phyloP scores from a whole-genome alignment of 2,329 filamentous ascomycete genomes.

The Stachybotrys elegans region DNA sequence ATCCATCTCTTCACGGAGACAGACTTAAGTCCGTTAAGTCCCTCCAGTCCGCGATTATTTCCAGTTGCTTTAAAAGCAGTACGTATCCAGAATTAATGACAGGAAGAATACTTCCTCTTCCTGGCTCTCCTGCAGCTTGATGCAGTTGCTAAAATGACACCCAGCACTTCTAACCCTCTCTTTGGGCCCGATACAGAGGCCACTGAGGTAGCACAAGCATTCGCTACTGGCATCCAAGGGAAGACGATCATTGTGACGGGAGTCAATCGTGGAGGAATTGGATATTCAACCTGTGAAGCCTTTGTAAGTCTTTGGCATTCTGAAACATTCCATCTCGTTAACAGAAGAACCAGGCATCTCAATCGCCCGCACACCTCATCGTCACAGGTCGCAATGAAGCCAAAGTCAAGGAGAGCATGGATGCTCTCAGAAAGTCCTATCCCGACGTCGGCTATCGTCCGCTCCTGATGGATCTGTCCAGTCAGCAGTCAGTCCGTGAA shows the following conservation, averaged over 20 bases:
- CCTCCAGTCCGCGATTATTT: too few species aligned
- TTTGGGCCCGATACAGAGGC: slow-evolving; percentile 7
- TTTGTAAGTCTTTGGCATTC: slow-evolving; percentile 6
- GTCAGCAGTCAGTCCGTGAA: slow-evolving; percentile 28
- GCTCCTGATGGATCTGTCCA: slow-evolving; percentile 31
- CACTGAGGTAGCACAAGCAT: slow-evolving; percentile 10
- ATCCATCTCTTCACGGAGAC: too few species aligned
- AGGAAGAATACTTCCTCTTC: too few species aligned
- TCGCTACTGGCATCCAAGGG: slow-evolving; percentile 16
- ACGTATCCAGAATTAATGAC: too few species aligned
- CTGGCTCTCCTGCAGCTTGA: too few species aligned
- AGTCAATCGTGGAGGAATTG: slow-evolving; percentile 26
- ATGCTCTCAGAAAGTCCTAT: slow-evolving; percentile 23
- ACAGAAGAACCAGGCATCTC: slow-evolving; percentile 7
- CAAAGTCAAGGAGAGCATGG: slow-evolving; percentile 30
- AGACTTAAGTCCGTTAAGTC: too few species aligned
- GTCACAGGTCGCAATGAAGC: slow-evolving; percentile 31
- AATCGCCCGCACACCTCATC: slow-evolving; percentile 28
- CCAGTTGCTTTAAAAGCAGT: too few species aligned
- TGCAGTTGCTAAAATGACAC: background rate
- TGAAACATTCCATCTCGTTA: background rate
- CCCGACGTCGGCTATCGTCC: slow-evolving; percentile 25
- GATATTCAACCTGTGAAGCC: slow-evolving; percentile 29
- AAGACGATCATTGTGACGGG: slow-evolving; percentile 31
- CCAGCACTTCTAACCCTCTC: background rate